Percentiles rank a stretch among this genome's conserved stretches.
Evolutionary conservation across 2,329 filamentous ascomycete genomes (phyloP).

Genomic region (Dactylellina parvicollis): DNA sequence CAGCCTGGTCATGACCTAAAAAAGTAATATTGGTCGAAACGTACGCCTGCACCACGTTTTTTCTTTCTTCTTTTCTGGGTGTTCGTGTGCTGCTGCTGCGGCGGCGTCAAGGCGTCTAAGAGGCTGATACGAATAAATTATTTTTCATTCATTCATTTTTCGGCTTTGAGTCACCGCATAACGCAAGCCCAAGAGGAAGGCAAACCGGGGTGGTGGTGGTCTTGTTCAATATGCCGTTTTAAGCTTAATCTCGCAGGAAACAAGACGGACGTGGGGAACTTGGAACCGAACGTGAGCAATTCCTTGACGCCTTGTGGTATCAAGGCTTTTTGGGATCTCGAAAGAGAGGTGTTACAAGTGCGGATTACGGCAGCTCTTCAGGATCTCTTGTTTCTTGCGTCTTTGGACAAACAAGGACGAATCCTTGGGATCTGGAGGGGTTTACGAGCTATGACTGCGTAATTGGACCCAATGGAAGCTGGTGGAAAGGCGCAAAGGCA

Average conservation of each 20-base stretch:
- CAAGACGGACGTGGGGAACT: not conserved
- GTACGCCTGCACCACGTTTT: no score
- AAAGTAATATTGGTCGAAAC: not conserved
- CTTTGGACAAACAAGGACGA: conserved; percentile 37
- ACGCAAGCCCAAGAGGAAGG: conserved; percentile 7
- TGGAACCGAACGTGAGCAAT: conserved; percentile 21
- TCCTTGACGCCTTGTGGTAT: conserved; percentile 21
- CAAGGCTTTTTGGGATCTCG: no score
- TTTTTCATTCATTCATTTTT: not conserved
- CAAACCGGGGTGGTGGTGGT: no score
- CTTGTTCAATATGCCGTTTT: no score
- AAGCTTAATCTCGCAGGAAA: conserved; percentile 36
- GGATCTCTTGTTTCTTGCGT: conserved; percentile 8
- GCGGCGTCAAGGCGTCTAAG: conserved; percentile 40
- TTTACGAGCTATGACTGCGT: conserved; percentile 22
- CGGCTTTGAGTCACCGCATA: conserved; percentile 21
- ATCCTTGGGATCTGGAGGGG: conserved; percentile 21
- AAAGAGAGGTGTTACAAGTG: no score
- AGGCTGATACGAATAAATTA: conserved; percentile 28
- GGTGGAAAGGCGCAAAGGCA: conserved; percentile 26
- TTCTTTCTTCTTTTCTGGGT: not conserved
- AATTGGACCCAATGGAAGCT: conserved; percentile 33
- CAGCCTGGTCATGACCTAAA: conserved; percentile 32
- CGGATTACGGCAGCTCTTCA: not conserved
- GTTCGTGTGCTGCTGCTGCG: not conserved